phyloP scores from a whole-genome alignment of 768 basidiomycete species.

The Phylloporus arenicola region DNA sequence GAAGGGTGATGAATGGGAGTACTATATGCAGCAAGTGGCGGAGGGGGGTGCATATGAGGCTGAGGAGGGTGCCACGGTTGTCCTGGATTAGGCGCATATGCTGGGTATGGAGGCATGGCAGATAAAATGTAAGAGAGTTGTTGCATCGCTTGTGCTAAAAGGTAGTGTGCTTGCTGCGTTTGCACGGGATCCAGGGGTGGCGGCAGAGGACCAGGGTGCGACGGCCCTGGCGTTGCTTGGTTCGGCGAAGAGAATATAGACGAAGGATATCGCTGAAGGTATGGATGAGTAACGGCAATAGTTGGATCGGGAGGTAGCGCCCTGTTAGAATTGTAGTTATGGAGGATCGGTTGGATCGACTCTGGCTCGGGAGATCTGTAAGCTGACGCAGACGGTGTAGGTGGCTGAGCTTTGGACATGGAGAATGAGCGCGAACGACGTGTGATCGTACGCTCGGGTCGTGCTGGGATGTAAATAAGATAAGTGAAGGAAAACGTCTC shows the following conservation, averaged over 20 bases:
- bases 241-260: conserved; percentile 14
- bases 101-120: conserved; percentile 22
- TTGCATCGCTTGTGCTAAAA: conserved; percentile 38
- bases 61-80: conserved; percentile 19
- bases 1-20: conserved; percentile 11
- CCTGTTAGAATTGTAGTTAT: not conserved
- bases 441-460: not conserved
- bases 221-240: conserved; percentile 13
- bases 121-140: conserved; percentile 37
- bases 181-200: conserved; percentile 25
- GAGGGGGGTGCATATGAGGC: not conserved
- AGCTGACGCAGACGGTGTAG: conserved; percentile 1
- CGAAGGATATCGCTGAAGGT: conserved; percentile 13
- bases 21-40: conserved; percentile 5
- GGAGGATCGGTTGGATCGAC: not conserved
- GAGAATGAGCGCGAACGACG: conserved; percentile 6
- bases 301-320: conserved; percentile 12
- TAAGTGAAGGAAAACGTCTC: conserved; percentile 5
- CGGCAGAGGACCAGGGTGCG: conserved; percentile 27
- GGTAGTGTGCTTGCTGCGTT: conserved; percentile 34
- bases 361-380: conserved; percentile 9
- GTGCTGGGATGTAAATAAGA: conserved; percentile 5
- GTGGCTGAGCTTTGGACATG: conserved; percentile 7
- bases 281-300: conserved; percentile 19
- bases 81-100: conserved; percentile 14